Base-by-base conservation (phyloP, 257 asterid genomes). In the Haberlea rhodopensis region DNA sequence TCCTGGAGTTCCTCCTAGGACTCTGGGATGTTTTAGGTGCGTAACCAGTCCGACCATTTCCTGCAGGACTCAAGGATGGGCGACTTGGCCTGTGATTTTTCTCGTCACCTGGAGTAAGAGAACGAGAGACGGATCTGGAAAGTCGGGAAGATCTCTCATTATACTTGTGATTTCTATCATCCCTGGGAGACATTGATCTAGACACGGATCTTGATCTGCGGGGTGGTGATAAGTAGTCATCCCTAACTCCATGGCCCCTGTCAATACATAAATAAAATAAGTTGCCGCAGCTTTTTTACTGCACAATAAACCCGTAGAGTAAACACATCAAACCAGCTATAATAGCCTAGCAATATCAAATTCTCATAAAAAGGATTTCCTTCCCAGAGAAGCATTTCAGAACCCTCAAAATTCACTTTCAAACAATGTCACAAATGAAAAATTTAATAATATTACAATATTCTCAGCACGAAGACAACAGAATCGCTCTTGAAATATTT, bases 151-250 rank as follows among this genome's bases (percentile, higher is more conserved):
- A 73, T 80, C 72, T 87, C 53, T 73, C 72, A 45, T 11, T 71
- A 54, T 84, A 62, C 71, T 62, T 79, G 51, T 72, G 26, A 22
- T 67, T 65, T 70, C 75, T 80, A 22, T 74, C 89, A 59, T 78
- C 72, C 75, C 81, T 75, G 0, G 94, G 94, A 68, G 91, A 85
- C 76, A 71, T 75, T 66, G 95, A 90, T 54, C 71, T 79, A 63
- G 91, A 83, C 56, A 63, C 43, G 25, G 95, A 86, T 68, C 89
- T 72, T 62, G 84, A 72, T 63, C 82, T 54, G 31, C 67, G 73
- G 13, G 88, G 85, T 45, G 90, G n/a, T n/a, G n/a, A 82, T 69
- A 73, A 68, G 67, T 62, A 24, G 60, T 64, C 76, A 58, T 70
- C 82, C 69, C 79, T 74, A 34, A 73, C 77, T 69, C 74, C 76